Evolutionary conservation across 192 early-diverging fungal genomes (phyloP), one percentile per base, ranked within the genome.

Genomic region (Coemansia sp.): DNA sequence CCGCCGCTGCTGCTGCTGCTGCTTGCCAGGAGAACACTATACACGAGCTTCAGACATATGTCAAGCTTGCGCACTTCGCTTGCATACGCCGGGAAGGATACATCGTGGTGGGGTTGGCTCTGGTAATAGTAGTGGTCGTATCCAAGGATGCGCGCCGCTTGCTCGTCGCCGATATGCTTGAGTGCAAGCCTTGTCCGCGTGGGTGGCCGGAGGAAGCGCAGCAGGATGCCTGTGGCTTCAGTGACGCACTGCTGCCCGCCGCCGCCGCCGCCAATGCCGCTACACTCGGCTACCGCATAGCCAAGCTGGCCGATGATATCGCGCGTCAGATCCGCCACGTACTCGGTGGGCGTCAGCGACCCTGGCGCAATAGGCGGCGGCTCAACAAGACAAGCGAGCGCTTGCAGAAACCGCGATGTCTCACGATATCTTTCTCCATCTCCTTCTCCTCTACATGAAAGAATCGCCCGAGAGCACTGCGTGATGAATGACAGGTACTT

Each of bases 131-230:
- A 53, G 33, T 52, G 53, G 42, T 56, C 46, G 14, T 45, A 0
- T 29, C 29, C 29, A 29, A 74, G 17, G 0, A 64, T 68, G 20
- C 41, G 53, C n/a, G 38, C 53, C 5, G 58, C 69, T 35, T 80
- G 77, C 41, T 69, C 71, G 46, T 80, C 77, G 14, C 59, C 58
- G 19, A 80, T 23, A 36, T 72, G 71, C 61, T 71, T 67, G 14
- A 81, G 46, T 41, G 70, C 70, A 10, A 70, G 17, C 0, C 66
- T 65, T 8, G 70, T 62, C n/a, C 66, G 72, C 4, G 34, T 36
- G 14, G 73, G 65, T 3, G 65, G 69, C 36, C 64, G 63, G 38
- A 81, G 56, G 25, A 66, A 65, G 38, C 55, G 69, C 66, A 81
- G 22, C 11, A 81, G 32, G 4, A 69, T 60, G 2, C 57, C 62